Evolutionary conservation across 129 eudicot species (phyloP).

Genomic region (Flaveria trinervia): DNA sequence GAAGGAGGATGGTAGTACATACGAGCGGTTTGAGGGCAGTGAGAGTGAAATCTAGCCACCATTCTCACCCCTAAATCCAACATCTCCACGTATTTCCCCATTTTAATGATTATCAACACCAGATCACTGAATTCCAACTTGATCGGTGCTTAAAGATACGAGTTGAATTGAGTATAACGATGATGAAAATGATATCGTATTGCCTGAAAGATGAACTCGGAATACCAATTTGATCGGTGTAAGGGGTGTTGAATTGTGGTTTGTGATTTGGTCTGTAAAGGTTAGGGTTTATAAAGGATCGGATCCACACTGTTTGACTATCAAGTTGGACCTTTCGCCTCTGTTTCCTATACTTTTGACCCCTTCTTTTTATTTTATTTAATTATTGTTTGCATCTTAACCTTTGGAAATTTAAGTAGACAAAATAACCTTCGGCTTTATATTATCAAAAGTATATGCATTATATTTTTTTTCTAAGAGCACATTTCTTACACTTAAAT

Average conservation of each 20-base stretch:
- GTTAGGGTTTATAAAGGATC: not conserved
- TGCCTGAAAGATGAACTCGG: not conserved
- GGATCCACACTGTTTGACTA: slow-evolving; percentile 15
- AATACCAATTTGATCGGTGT: slow-evolving; percentile 6
- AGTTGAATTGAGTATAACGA: too few species aligned
- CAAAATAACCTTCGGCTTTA: too few species aligned
- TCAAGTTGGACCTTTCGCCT: slow-evolving; percentile 16
- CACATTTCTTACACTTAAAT: too few species aligned
- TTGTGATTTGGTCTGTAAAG: slow-evolving; percentile 4
- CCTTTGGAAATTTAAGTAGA: too few species aligned
- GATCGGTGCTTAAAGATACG: not conserved
- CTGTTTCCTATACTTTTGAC: slow-evolving; percentile 15
- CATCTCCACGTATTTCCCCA: slow-evolving; percentile 34
- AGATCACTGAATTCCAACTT: too few species aligned
- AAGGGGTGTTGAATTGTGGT: not conserved
- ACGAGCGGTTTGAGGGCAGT: slow-evolving; percentile 43
- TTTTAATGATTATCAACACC: not conserved
- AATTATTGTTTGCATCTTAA: not conserved
- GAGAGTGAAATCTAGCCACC: slow-evolving; percentile 38
- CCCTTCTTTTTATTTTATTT: not conserved
- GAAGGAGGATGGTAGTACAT: slow-evolving; percentile 44
- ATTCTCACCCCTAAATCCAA: slow-evolving; percentile 38
- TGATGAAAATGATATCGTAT: too few species aligned
- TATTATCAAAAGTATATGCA: too few species aligned
- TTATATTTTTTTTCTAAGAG: too few species aligned